These are phyloP conservation scores for Colletotrichum spaethianum DNA, from an alignment of 2,329 filamentous ascomycete species.

Conservation along the genomic window DNA sequence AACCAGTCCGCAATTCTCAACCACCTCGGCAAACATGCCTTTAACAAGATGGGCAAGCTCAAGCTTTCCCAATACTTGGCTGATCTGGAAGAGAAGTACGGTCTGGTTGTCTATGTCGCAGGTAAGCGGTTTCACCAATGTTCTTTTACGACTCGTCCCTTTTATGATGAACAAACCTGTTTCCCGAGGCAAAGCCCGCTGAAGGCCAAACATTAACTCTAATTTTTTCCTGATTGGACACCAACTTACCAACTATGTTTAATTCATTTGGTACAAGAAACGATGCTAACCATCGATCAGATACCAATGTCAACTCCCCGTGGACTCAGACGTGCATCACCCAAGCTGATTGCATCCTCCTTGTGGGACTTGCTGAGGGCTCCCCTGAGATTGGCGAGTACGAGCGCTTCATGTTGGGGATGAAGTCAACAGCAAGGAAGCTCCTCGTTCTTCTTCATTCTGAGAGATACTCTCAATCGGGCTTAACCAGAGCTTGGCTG, in stretches of 20 bases:
- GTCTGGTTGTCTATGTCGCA: conserved; percentile 93
- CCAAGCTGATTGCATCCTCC: conserved; percentile 94
- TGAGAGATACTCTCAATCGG: conserved; percentile 88
- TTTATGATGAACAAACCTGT: conserved; percentile 66
- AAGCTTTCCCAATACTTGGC: conserved; percentile 96
- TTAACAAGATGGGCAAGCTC: conserved; percentile 96
- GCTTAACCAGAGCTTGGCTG: conserved; percentile 90
- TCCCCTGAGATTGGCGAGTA: conserved; percentile 95
- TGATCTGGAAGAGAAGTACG: conserved; percentile 97
- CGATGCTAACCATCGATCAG: conserved; percentile 61
- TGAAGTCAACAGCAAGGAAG: conserved; percentile 96
- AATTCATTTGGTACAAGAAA: neutral
- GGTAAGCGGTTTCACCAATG: conserved; percentile 61
- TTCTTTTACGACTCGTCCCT: conserved; percentile 29
- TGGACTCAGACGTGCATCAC: conserved; percentile 99
- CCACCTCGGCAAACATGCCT: conserved; percentile 94
- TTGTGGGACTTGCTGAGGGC: conserved; percentile 91
- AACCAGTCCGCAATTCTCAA: conserved; percentile 96
- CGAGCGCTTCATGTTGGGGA: conserved; percentile 94
- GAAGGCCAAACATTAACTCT: conserved; percentile 72
- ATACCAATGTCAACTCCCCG: conserved; percentile 96
- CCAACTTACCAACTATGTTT: conserved; percentile 25
- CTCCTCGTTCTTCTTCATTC: conserved; percentile 90
- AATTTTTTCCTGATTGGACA: conserved; percentile 75
- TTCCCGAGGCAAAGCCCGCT: conserved; percentile 66